These are phyloP conservation scores for Babesia ovis DNA, from an alignment of 169 alveolate genomes.

Conservation along the genomic window DNA sequence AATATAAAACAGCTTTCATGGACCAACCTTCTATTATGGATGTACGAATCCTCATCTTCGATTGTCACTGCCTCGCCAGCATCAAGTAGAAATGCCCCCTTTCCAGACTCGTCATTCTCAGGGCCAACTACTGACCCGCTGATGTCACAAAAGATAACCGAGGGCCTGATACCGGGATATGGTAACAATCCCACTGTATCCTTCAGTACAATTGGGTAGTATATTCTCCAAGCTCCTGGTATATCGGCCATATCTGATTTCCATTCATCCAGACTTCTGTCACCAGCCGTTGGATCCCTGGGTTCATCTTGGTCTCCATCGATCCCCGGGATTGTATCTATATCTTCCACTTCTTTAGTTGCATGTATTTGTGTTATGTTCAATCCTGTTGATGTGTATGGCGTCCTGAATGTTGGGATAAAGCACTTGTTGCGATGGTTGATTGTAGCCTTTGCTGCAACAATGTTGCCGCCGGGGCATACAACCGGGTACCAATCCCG, in stretches of 20 bases:
- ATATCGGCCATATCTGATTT: conserved; percentile 47
- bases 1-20: background rate
- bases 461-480: conserved; percentile 5
- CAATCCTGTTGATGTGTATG: too few relatives aligned
- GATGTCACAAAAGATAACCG: conserved; percentile 45
- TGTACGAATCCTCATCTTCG: conserved; percentile 26
- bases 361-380: too few relatives aligned
- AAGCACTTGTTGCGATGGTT: conserved; percentile 8
- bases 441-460: background rate
- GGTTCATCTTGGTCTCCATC: background rate
- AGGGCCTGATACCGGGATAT: conserved; percentile 36
- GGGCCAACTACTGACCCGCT: conserved; percentile 52
- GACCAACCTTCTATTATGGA: conserved; percentile 47
- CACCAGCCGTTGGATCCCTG: conserved; percentile 2
- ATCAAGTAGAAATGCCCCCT: conserved; percentile 56
- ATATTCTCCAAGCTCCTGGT: conserved; percentile 57
- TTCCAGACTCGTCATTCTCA: conserved; percentile 23
- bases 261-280: conserved; percentile 35
- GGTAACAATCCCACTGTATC: conserved; percentile 33
- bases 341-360: background rate
- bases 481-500: background rate
- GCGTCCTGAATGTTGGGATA: conserved; percentile 2
- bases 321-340: background rate
- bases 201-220: conserved; percentile 27
- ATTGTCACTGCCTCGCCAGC: conserved; percentile 15